Evolutionary conservation across 176 grass and related monocot species (phyloP), one percentile per base, ranked within the genome.

Genomic region (Carex littledalei): DNA sequence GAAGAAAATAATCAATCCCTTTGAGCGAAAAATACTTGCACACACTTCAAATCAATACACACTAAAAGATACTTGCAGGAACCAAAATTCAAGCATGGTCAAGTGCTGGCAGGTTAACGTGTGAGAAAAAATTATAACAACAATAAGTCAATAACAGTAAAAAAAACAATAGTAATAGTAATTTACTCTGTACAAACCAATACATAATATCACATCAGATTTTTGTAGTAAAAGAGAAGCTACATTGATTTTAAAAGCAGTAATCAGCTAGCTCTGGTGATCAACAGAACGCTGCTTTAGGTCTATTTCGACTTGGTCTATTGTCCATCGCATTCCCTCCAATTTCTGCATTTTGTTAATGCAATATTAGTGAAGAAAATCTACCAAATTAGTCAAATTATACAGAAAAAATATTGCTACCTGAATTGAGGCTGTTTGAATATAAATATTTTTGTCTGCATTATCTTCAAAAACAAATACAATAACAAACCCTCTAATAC

Each of bases 311-410:
- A 98, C 96, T 85, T 98, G 91, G 70, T 94, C 88, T 83, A 98
- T 98, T 18, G 96, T 95, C 96, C 96, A 98, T 62, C 94, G 91
- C 96, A 98, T 93, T 66, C 89, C 91, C 90, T 95, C 96, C 85
- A 98, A 75, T 94, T 98, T 98, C 96, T 98, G 85, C 10, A 56
- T 37, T 49, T 88, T 55, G 62, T 61, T 13, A 64, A 68, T 85
- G 10, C 32, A 79, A 67, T 35, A 52, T n/a, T 29, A 5, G 32
- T 41, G 47, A 18, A 50, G 6, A 81, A 24, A 80, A 84, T 54
- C 10, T 50, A 74, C 53, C 16, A 82, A 29, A 64, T 29, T 49
- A 52, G 16, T 16, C 12, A 17, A 22, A 18, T 39, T 60, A 63
- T 9, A 39, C 14, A 62, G 16, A 43, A 72, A 61, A 72, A 61